Percentiles rank a stretch among this genome's conserved stretches.
phyloP scores from a whole-genome alignment of 164 flowering plant genomes.

The Cinnamomum micranthum region DNA sequence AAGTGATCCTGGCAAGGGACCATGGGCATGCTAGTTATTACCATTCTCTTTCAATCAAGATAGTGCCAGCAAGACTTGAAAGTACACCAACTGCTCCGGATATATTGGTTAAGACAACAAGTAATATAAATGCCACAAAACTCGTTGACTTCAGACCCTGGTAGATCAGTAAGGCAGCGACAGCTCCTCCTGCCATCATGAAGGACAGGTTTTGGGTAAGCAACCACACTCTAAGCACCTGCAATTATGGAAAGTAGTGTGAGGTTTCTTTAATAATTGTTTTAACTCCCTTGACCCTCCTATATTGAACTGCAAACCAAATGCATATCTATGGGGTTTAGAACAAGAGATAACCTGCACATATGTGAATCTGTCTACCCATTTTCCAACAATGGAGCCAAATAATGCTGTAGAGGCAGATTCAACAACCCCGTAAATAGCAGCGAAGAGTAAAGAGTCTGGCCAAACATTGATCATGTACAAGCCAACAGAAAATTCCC shows the following conservation, averaged over 20 bases:
- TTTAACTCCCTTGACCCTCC: background rate
- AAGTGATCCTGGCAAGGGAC: too few species aligned
- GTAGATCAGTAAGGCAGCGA: slow-evolving; percentile 39
- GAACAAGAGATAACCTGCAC: slow-evolving; percentile 38
- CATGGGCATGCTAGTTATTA: slow-evolving; percentile 16
- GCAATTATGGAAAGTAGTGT: slow-evolving; percentile 1
- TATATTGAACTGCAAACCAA: background rate
- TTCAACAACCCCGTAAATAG: slow-evolving; percentile 76
- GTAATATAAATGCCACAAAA: slow-evolving; percentile 37
- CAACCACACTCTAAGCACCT: slow-evolving; percentile 85
- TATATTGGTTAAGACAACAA: slow-evolving; percentile 54
- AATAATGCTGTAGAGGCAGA: slow-evolving; percentile 68
- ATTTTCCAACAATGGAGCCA: slow-evolving; percentile 71
- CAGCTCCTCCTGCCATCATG: slow-evolving; percentile 68
- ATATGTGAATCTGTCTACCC: slow-evolving; percentile 59
- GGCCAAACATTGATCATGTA: slow-evolving; percentile 90
- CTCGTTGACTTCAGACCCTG: slow-evolving; percentile 37
- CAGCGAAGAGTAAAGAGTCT: slow-evolving; percentile 67
- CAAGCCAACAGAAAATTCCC: slow-evolving; percentile 92
- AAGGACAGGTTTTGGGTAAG: slow-evolving; percentile 69
- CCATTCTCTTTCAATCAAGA: slow-evolving; percentile 93
- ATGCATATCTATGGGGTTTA: background rate
- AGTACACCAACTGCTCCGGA: slow-evolving; percentile 82
- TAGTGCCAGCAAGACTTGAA: slow-evolving; percentile 83
- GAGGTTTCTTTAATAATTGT: background rate